Percentiles rank a stretch among this genome's conserved stretches.
phyloP scores from a whole-genome alignment of 805 yeast species.

The Metschnikowia peoriensis region DNA sequence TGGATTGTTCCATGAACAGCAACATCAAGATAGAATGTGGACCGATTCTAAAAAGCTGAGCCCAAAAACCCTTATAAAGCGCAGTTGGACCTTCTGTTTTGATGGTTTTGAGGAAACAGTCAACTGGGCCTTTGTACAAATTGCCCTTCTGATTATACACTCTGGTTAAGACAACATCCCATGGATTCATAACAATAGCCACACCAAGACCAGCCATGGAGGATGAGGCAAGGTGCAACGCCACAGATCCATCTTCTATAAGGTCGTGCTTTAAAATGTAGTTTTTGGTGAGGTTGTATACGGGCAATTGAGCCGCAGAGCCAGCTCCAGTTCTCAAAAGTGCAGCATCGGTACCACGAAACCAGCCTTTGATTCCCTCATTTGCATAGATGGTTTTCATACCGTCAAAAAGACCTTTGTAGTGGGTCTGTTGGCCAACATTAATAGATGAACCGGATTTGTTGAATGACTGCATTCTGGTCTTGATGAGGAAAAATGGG shows the following conservation, averaged over 20 bases:
- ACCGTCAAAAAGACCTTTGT: constrained; percentile 68
- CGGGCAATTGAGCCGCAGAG: constrained; percentile 91
- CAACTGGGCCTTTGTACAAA: constrained; percentile 81
- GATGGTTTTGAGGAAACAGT: constrained; percentile 83
- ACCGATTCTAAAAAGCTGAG: constrained; percentile 87
- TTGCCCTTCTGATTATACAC: constrained; percentile 92
- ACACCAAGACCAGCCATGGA: constrained; percentile 88
- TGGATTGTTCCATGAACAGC: constrained; percentile 94
- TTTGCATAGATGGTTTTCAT: constrained; percentile 53
- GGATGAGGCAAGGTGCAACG: constrained; percentile 69
- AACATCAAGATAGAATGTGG: constrained; percentile 91
- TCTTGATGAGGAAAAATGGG: constrained; percentile 88
- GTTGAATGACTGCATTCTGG: constrained; percentile 94
- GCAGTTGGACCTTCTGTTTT: constrained; percentile 82
- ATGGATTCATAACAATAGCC: constrained; percentile 94
- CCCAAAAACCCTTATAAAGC: constrained; percentile 91
- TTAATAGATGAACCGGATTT: constrained; percentile 33
- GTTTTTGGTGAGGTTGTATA: constrained; percentile 75
- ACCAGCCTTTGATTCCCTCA: constrained; percentile 79
- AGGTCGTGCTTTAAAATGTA: constrained; percentile 52
- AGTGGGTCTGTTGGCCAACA: constrained; percentile 92
- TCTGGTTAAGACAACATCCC: constrained; percentile 93
- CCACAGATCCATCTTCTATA: constrained; percentile 58
- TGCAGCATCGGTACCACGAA: constrained; percentile 93
- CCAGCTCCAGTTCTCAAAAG: constrained; percentile 93